Evolutionary conservation across 495 filamentous ascomycete species (phyloP).

Genomic region (Penicillium pancosmium): DNA sequence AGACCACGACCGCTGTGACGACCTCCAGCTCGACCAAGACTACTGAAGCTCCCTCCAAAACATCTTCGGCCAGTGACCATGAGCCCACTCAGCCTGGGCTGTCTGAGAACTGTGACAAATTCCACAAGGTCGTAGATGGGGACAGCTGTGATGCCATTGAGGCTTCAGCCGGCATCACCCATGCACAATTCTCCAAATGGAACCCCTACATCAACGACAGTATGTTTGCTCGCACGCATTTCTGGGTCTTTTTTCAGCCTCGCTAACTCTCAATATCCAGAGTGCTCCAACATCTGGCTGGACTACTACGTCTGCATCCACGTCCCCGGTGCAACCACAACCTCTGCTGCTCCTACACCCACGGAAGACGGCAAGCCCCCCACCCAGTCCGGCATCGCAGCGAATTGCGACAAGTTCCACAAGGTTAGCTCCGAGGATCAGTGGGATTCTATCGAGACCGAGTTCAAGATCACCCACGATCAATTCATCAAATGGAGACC

Average conservation of each 20-base stretch:
- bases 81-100: constrained; percentile 36
- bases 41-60: constrained; percentile 9
- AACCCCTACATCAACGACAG: constrained; percentile 24
- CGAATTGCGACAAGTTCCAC: constrained; percentile 27
- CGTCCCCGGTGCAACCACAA: constrained; percentile 15
- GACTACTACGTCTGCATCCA: constrained; percentile 27
- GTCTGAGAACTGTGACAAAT: constrained; percentile 35
- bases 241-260: too few species aligned
- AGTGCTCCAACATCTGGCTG: constrained; percentile 22
- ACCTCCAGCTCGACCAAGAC: constrained; percentile 6
- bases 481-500: constrained; percentile 31
- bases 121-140: constrained; percentile 30
- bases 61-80: constrained; percentile 10
- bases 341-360: constrained; percentile 6
- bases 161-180: constrained; percentile 26
- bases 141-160: constrained; percentile 37
- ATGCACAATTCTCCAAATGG: constrained; percentile 30
- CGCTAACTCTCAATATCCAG: background rate
- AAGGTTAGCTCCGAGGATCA: constrained; percentile 23
- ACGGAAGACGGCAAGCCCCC: constrained; percentile 18
- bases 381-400: constrained; percentile 14
- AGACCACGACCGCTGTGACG: constrained; percentile 8
- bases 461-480: constrained; percentile 13
- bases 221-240: background rate
- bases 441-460: constrained; percentile 24